Conservation (phyloP, 140 eudicot genomes). For the Oenanthe javanica region DNA sequence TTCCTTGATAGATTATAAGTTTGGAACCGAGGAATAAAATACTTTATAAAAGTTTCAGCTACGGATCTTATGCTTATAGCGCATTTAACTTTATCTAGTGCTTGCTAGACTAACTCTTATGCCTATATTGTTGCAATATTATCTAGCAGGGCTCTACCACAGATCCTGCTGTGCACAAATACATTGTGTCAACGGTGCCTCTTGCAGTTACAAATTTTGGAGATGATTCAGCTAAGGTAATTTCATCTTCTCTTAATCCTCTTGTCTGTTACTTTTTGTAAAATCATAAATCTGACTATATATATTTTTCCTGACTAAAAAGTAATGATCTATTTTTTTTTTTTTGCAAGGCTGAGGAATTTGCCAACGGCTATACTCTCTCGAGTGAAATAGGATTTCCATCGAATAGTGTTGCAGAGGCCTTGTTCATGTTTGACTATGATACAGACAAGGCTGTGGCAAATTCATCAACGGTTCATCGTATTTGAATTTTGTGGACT, state of each 20-base stretch:
- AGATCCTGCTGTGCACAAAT: conserved; percentile 64
- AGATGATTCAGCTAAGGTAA: conserved; percentile 75
- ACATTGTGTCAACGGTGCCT: conserved; percentile 60
- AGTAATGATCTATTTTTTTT: not conserved
- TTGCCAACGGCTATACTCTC: conserved; percentile 51
- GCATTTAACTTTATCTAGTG: not conserved
- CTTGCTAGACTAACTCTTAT: not conserved
- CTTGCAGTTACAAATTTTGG: conserved; percentile 83
- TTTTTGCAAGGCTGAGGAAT: conserved; percentile 69
- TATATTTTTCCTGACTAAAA: not conserved
- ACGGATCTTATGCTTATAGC: not conserved
- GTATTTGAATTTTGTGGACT: conserved; percentile 1
- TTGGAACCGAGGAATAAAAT: too few relatives aligned
- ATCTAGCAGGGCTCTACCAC: conserved; percentile 46
- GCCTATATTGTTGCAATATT: not conserved
- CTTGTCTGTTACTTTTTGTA: not conserved
- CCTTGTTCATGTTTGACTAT: conserved; percentile 58
- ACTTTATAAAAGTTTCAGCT: not conserved
- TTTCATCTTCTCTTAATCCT: conserved; percentile 3
- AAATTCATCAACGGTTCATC: conserved; percentile 48
- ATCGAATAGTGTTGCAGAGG: conserved; percentile 65
- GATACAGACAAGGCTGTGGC: conserved; percentile 73
- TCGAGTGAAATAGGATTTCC: conserved; percentile 89
- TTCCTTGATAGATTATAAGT: too few relatives aligned
- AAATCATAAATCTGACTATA: not conserved